Base-by-base conservation (phyloP, 768 basidiomycete species). In the Harrya chromipes region DNA sequence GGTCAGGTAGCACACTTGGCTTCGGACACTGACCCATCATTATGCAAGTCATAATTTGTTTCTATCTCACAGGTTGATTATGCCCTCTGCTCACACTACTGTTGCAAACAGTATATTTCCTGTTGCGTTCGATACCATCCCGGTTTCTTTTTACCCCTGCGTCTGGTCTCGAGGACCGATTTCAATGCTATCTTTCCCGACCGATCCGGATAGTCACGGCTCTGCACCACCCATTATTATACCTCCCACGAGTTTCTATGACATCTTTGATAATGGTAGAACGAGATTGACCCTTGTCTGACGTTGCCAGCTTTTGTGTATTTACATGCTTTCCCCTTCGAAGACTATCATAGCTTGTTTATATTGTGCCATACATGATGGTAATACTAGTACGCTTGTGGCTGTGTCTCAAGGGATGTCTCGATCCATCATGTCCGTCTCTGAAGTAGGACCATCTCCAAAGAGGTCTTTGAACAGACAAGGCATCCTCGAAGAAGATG, bases 401-500 rank as follows among this genome's bases (percentile, higher is more conserved):
- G 58, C 59, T 59, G 17, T 56, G 50, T 33, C 9, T 23, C 4
- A 2, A 4, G 8, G 17, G 10, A 27, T 52, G 23, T 50, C 39
- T 14, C 3, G 21, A 40, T 20, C 46, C 8, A 17, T 40, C 62
- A 70, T 74, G 69, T 65, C 72, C 12, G 61, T 61, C 8, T 57
- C 71, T 3, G 53, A 60, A 23, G 53, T 50, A 41, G 58, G 55
- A 13, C 61, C 67, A 16, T 64, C 52, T 0, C 42, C 61, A 20
- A 71, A 73, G 54, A 79, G 77, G 21, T 92, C 90, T 16, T 73
- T 92, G 49, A 87, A 87, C 63, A 72, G 75, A 13, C 90, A 92
- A 60, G 61, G 76, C 12, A 76, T 91, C 13, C 79, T 90, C 13
- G 88, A 91, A 42, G 97, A 99, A 74, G 97, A 98, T 55, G 92